Percentiles rank a stretch among this genome's conserved stretches.
phyloP scores from a whole-genome alignment of 2,329 filamentous ascomycete species.

The Botrytis deweyae region DNA sequence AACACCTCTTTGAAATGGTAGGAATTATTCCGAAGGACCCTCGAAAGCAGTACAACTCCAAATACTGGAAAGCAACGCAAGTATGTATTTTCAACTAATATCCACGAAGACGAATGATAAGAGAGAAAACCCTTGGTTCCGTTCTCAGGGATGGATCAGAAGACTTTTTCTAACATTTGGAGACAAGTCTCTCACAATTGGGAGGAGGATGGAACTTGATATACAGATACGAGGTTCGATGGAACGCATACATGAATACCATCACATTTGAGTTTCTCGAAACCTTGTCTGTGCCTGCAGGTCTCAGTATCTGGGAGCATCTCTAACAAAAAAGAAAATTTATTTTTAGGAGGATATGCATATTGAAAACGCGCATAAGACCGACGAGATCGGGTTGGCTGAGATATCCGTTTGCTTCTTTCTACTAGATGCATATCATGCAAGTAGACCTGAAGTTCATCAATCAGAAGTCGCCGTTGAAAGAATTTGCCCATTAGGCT shows the following conservation, averaged over 20 bases:
- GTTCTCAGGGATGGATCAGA: not conserved
- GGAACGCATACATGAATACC: not conserved
- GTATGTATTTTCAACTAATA: not conserved
- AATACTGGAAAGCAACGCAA: not conserved
- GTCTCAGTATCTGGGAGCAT: slow-evolving; percentile 3
- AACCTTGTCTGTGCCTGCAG: slow-evolving; percentile 16
- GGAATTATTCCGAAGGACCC: not conserved
- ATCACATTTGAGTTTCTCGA: slow-evolving; percentile 1
- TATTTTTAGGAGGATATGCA: slow-evolving; percentile 5
- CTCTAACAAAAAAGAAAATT: slow-evolving; percentile 4
- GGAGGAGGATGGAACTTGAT: not conserved
- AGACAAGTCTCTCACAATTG: not conserved
- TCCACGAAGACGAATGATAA: slow-evolving; percentile 4
- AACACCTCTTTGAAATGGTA: not conserved
- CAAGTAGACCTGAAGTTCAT: not conserved
- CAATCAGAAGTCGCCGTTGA: not conserved
- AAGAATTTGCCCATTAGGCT: not conserved
- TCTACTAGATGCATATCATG: not conserved
- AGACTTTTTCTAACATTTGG: slow-evolving; percentile 2
- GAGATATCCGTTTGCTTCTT: slow-evolving; percentile 17
- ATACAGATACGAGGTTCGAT: slow-evolving; percentile 14
- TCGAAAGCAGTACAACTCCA: slow-evolving; percentile 11
- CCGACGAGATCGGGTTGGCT: not conserved
- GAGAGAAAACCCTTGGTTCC: not conserved
- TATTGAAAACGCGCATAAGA: slow-evolving; percentile 2